Percentiles rank a stretch among this genome's conserved stretches.
Conservation (phyloP, 2,329 filamentous ascomycete genomes). For the Scorias spongiosa region DNA sequence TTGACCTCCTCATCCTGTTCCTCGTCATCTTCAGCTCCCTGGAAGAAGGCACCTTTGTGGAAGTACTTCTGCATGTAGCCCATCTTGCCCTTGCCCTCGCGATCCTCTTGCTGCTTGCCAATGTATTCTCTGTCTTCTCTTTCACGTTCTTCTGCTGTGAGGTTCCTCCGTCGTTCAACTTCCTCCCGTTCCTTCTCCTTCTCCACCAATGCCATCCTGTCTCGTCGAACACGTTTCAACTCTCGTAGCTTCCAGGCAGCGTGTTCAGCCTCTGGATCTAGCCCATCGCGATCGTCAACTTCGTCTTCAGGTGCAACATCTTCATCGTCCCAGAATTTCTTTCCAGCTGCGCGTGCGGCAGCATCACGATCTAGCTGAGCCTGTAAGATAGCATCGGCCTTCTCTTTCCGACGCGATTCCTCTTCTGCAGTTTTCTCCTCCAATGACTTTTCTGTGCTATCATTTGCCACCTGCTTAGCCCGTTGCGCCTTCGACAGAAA, state of each 20-base stretch:
- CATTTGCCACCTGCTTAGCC: conserved; percentile 22
- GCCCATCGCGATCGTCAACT: conserved; percentile 75
- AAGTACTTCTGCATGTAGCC: conserved; percentile 90
- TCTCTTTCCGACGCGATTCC: conserved; percentile 47
- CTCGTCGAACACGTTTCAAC: conserved; percentile 72
- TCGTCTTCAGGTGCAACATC: conserved; percentile 48
- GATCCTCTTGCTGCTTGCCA: conserved; percentile 61
- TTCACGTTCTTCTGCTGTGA: conserved; percentile 72
- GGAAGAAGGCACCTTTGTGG: conserved; percentile 93
- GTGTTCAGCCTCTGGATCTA: conserved; percentile 75
- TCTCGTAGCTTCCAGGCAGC: conserved; percentile 92
- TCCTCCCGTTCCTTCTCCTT: conserved; percentile 77
- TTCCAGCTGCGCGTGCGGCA: conserved; percentile 56
- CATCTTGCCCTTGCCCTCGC: conserved; percentile 62
- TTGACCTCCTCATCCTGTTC: conserved; percentile 46
- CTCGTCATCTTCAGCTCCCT: conserved; percentile 42
- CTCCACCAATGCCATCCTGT: conserved; percentile 69
- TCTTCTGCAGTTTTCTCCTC: conserved; percentile 33
- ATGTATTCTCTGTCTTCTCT: conserved; percentile 72
- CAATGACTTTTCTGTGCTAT: conserved; percentile 16
- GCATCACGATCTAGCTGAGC: conserved; percentile 75
- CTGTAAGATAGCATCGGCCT: conserved; percentile 67
- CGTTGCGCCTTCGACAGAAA: conserved; percentile 52
- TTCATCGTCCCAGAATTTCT: conserved; percentile 75
- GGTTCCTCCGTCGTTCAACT: conserved; percentile 70